Evolutionary conservation across 306 rosid genomes (phyloP), one percentile per base, ranked within the genome.

Genomic region (Sicyos edulis): DNA sequence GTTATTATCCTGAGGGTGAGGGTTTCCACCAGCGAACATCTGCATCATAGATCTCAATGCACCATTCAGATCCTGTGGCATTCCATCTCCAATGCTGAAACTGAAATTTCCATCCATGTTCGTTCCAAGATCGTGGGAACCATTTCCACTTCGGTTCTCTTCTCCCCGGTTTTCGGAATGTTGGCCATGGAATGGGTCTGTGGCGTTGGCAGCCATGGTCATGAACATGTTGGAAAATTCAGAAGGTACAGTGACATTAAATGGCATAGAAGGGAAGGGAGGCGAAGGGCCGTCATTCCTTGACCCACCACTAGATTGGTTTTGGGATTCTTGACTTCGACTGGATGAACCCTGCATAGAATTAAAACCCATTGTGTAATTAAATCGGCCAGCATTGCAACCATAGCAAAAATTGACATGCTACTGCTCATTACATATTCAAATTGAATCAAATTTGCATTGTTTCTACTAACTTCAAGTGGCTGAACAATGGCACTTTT

Each of bases 41-140:
- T 85, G 89, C 91, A 90, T 85, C 81, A 88, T 60, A 50, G 89
- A 80, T 74, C 88, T 82, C 58, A 93, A 70, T 56, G 87, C 86
- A 16, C 93, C 92, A 2, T 82, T 17, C 53, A 93, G 52, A 4
- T 86, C 87, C 84, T 82, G 89, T 4, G 96, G 92, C 78, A 90
- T 80, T 72, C 86, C 85, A 0, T 82, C 86, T 21, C 85, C 91
- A 19, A 88, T 37, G 83, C 87, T 84, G 53, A 92, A 37, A 79
- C 76, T 82, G 56, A 85, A 45, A 78, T 81, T 80, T 19, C 87
- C 84, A 9, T 85, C 91, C 20, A 74, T 61, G 71, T 78, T 75
- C 45, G 87, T 64, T 76, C 78, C 87, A 0, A 91, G 86, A 54
- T 88, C 91, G 40, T 77, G 60, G 21, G 52, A 71, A 49, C 86